Percentiles rank a stretch among this genome's conserved stretches.
Conservation (phyloP, 495 filamentous ascomycete species). For the Aspergillus avenaceus region DNA sequence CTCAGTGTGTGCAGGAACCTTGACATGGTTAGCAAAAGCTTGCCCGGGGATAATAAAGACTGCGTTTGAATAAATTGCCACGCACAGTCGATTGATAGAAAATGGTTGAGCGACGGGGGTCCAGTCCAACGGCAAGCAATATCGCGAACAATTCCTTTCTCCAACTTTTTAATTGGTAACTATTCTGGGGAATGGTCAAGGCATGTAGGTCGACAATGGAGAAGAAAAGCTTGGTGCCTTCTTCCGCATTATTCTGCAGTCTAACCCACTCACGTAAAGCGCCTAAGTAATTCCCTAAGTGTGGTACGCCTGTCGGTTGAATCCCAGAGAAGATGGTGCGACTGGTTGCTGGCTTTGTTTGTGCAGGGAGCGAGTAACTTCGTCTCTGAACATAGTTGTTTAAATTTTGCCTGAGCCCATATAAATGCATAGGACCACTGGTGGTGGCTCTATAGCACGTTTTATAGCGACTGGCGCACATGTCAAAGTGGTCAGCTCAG, state of each 20-base stretch:
- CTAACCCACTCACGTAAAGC: conserved; percentile 83
- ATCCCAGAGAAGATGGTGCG: conserved; percentile 82
- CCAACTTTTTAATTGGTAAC: conserved; percentile 51
- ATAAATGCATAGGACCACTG: not conserved
- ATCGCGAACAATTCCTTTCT: conserved; percentile 73
- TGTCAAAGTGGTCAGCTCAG: not conserved
- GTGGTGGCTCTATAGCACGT: not conserved
- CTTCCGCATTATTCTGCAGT: conserved; percentile 60
- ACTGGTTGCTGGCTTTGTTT: not conserved
- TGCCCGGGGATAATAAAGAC: not conserved
- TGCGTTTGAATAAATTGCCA: not conserved
- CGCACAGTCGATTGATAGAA: conserved; percentile 77
- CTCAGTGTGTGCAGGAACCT: conserved; percentile 78
- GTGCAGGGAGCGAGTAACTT: conserved; percentile 4
- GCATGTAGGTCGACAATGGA: conserved; percentile 92
- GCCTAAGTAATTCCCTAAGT: conserved; percentile 93
- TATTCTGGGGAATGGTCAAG: conserved; percentile 70
- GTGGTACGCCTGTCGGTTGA: conserved; percentile 93
- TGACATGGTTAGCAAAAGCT: conserved; percentile 13
- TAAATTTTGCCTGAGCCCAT: not conserved
- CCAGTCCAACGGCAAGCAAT: conserved; percentile 78
- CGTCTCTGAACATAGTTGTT: conserved; percentile 6
- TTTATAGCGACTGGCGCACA: not conserved
- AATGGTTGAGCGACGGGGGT: conserved; percentile 68
- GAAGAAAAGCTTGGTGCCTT: conserved; percentile 63